Base-by-base conservation (phyloP, 2,329 filamentous ascomycete genomes). In the Teratosphaeria nubilosa region DNA sequence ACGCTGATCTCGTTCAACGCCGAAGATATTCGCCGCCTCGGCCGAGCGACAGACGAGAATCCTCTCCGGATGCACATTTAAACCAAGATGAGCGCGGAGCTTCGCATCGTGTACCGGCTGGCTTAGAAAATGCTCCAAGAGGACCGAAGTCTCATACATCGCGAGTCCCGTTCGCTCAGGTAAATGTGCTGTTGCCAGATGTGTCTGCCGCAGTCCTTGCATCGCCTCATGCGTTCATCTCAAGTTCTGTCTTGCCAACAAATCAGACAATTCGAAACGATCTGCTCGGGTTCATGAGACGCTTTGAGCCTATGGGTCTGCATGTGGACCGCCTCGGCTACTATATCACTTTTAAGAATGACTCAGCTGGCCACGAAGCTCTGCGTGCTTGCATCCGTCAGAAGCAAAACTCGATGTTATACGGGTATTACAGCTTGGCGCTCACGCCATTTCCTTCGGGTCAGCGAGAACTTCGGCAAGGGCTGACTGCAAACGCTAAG, bases 181-280 rank as follows among this genome's bases (percentile, higher is more conserved):
- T 22, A 16, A 22, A n/a, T 20, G n/a, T 9, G 6, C n/a, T 14
- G 37, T 51, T 52, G 10, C 31, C 14, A 27, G 41, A 51, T 20
- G 57, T 57, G 31, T 37, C 34, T 27, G 9, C 45, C 11, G 32
- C n/a, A 3, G 53, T 58, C 20, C n/a, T n/a, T 14, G 41, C 13
- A 5, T 31, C 54, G 24, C 68, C 68, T 16, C 61, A 69, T 54
- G 63, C 69, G 51, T 66, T 66, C 56, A 68, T 70, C 32, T 60
- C 68, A 2, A 41, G 51, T 1, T 24, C 24, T n/a, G 25, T 51
- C 32, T 13, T 69, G 20, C 65, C 68, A 14, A 27, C 58, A 16
- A 31, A 51, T 13, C 41, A 22, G 20, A 45, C 34, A 4, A 62
- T 61, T 13, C 32, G 55, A 3, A 56, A 10, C 25, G 64, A 69